These are phyloP conservation scores for Eimeria sp. DNA, from an alignment of 169 alveolate genomes.

Conservation along the genomic window DNA sequence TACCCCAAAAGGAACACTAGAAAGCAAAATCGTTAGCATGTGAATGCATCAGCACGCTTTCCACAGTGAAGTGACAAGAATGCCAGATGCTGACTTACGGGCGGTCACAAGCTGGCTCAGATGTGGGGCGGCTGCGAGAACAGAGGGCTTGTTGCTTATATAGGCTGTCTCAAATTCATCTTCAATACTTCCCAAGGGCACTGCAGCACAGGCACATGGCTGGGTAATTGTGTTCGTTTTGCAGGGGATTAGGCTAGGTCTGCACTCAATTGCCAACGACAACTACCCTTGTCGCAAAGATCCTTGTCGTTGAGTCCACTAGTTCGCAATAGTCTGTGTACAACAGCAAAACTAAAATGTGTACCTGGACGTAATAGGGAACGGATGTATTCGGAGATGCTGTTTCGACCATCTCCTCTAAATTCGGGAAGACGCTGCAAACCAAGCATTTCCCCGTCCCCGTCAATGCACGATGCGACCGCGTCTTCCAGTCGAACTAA, in stretches of 20 bases:
- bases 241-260: neutral
- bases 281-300: neutral
- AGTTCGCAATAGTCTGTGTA: neutral
- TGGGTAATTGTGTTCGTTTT: neutral
- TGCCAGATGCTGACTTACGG: constrained; percentile 7
- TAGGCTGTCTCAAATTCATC: constrained; percentile 1
- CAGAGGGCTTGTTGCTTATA: constrained; percentile 1
- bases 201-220: constrained; percentile 1
- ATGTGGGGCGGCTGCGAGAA: constrained; percentile 17
- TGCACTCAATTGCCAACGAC: neutral
- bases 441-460: constrained; percentile 62
- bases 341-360: neutral
- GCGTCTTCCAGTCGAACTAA: constrained; percentile 62
- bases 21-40: neutral
- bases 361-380: constrained; percentile 53
- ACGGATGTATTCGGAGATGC: constrained; percentile 35
- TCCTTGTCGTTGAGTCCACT: neutral
- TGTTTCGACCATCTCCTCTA: constrained; percentile 12
- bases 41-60: neutral
- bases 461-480: constrained; percentile 27
- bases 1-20: neutral
- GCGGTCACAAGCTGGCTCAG: constrained; percentile 10
- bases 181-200: constrained; percentile 12
- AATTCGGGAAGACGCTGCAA: constrained; percentile 45
- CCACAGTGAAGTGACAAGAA: neutral